Evolutionary conservation across 306 rosid genomes (phyloP).

Genomic region (Luffa aegyptiaca): DNA sequence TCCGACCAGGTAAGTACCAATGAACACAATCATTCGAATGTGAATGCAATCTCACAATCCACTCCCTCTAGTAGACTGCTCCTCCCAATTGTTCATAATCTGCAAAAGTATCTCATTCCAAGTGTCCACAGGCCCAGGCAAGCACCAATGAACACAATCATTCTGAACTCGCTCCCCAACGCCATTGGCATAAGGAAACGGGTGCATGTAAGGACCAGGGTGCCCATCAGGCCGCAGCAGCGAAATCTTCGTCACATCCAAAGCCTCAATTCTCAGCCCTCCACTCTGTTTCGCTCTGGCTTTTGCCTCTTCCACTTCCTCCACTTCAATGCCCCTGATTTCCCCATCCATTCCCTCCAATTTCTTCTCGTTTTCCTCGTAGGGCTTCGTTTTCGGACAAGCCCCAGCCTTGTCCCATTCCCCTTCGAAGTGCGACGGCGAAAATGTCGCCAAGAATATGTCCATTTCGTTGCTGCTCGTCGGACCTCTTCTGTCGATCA

Average conservation of each 20-base stretch:
- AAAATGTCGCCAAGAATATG: conserved; percentile 64
- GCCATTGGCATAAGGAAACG: conserved; percentile 62
- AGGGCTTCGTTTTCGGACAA: conserved; percentile 65
- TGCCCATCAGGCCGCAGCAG: conserved; percentile 86
- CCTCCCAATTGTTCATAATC: conserved; percentile 43
- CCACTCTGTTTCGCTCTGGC: conserved; percentile 15
- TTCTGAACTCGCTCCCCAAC: conserved; percentile 56
- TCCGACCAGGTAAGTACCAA: no score
- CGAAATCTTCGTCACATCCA: conserved; percentile 63
- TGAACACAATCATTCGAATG: no score
- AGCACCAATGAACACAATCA: conserved; percentile 96
- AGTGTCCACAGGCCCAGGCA: conserved; percentile 84
- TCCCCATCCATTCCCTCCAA: conserved; percentile 79
- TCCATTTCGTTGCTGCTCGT: conserved; percentile 17
- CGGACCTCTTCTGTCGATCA: conserved; percentile 34
- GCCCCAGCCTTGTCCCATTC: conserved; percentile 88
- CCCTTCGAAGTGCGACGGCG: conserved; percentile 87
- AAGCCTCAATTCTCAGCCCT: conserved; percentile 40
- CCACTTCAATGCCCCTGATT: conserved; percentile 53
- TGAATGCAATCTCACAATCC: background rate
- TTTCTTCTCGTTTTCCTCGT: conserved; percentile 34
- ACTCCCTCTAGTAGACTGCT: background rate
- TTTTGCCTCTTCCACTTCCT: conserved; percentile 63
- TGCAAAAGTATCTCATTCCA: conserved; percentile 79
- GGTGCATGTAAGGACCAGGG: conserved; percentile 84